Evolutionary conservation across 148 eudicot genomes (phyloP).

Genomic region (Amaranthus palmeri): DNA sequence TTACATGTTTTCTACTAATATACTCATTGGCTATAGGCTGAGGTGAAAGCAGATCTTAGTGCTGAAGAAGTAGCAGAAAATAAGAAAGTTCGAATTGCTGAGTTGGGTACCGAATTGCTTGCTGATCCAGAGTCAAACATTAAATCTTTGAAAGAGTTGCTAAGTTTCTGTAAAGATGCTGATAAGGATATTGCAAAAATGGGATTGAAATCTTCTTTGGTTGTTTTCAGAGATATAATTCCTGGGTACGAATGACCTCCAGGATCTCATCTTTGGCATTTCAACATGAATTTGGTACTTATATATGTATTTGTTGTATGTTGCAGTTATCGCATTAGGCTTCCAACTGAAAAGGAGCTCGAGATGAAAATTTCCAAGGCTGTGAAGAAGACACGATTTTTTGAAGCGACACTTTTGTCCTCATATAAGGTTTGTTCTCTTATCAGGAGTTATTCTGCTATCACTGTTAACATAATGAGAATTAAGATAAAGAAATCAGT

Average conservation of each 20-base stretch:
- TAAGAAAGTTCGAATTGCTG: constrained; percentile 75
- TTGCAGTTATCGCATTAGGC: constrained; percentile 83
- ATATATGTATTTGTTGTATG: constrained; percentile 11
- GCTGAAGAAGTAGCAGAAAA: constrained; percentile 59
- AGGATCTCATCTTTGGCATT: constrained; percentile 11
- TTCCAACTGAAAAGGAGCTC: constrained; percentile 91
- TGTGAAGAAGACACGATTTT: constrained; percentile 74
- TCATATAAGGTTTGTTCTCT: constrained; percentile 62
- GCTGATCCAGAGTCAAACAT: constrained; percentile 79
- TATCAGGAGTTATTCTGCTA: neutral
- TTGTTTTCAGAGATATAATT: constrained; percentile 86
- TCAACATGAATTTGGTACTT: neutral
- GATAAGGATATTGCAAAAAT: constrained; percentile 54
- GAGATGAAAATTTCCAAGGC: constrained; percentile 75
- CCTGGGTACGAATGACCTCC: constrained; percentile 58
- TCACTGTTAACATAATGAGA: neutral
- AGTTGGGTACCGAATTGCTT: constrained; percentile 77
- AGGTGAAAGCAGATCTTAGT: constrained; percentile 68
- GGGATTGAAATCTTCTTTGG: constrained; percentile 64
- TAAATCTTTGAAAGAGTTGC: constrained; percentile 65
- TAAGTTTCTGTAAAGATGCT: constrained; percentile 64
- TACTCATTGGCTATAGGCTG: constrained; percentile 48
- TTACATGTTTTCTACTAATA: constrained; percentile 5
- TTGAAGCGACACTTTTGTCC: constrained; percentile 71
- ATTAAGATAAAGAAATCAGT: neutral